A percentile compares a stretch with the other conserved stretches of the same genome.
phyloP scores from a whole-genome alignment of 257 asterid species.

The Plectranthus barbatus region DNA sequence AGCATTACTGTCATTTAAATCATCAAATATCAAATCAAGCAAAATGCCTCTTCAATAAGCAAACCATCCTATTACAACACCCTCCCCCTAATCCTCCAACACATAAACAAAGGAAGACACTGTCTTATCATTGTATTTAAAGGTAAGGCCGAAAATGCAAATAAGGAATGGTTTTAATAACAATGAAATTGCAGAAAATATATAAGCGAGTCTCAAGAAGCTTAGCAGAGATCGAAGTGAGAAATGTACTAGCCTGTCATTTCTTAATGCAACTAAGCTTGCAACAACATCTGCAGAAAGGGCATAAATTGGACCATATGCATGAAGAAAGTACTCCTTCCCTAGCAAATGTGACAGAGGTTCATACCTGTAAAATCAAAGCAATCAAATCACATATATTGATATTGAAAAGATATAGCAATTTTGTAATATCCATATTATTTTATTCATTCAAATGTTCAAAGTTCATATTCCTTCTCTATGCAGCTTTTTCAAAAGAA shows the following conservation, averaged over 20 bases:
- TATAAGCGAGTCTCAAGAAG: slow-evolving; percentile 6
- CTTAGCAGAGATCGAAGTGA: not conserved
- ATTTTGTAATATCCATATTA: not conserved
- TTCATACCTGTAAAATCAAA: slow-evolving; percentile 73
- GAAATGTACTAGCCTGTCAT: slow-evolving; percentile 41
- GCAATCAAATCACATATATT: slow-evolving; percentile 14
- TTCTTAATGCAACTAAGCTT: no score
- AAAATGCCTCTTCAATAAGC: not conserved
- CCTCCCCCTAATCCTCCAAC: not conserved
- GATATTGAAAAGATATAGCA: not conserved
- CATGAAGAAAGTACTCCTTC: no score
- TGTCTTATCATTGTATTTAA: not conserved
- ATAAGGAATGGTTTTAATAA: not conserved
- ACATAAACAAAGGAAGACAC: not conserved
- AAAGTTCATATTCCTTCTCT: not conserved
- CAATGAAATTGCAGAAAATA: not conserved
- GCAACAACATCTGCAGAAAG: no score
- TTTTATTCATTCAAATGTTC: not conserved
- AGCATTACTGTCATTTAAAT: not conserved
- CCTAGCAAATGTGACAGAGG: slow-evolving; percentile 78
- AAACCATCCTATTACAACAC: not conserved
- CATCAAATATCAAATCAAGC: not conserved
- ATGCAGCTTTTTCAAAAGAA: slow-evolving; percentile 6
- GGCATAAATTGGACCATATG: no score
- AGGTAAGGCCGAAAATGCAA: not conserved